phyloP scores from a whole-genome alignment of 2,329 filamentous ascomycete species.

The Penicillium crustosum region DNA sequence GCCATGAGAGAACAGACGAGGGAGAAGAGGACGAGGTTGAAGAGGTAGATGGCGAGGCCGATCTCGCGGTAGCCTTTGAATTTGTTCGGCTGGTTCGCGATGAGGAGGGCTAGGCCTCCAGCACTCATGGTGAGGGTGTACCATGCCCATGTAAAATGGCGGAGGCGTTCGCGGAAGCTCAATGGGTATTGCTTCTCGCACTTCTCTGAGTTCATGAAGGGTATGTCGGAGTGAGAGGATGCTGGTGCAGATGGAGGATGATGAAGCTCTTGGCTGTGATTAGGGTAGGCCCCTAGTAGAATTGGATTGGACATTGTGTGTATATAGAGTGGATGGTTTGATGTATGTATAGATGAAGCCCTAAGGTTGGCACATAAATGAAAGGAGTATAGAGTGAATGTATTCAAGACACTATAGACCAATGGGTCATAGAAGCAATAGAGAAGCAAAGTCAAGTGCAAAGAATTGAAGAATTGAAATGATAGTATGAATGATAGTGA shows the following conservation, averaged over 20 bases:
- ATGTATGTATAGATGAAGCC: background rate
- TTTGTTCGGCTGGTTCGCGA: conserved; percentile 59
- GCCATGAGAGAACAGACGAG: conserved; percentile 56
- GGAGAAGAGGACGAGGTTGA: conserved; percentile 66
- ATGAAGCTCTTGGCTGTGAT: conserved; percentile 12
- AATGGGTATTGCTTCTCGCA: conserved; percentile 14
- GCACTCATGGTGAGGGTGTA: conserved; percentile 75
- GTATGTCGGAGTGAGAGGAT: conserved; percentile 20
- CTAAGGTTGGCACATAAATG: background rate
- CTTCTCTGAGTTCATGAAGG: conserved; percentile 27
- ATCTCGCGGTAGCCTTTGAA: conserved; percentile 65
- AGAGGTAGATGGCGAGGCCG: conserved; percentile 65
- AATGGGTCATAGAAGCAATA: background rate
- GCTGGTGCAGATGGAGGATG: conserved; percentile 25
- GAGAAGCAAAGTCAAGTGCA: background rate
- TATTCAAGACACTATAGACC: conserved; percentile 2
- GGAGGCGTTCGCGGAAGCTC: conserved; percentile 27
- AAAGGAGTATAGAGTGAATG: background rate
- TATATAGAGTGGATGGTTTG: background rate
- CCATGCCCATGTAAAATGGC: conserved; percentile 70
- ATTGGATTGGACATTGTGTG: conserved; percentile 18
- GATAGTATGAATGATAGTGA: background rate
- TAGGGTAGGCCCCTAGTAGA: conserved; percentile 14
- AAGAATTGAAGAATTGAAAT: too few relatives aligned
- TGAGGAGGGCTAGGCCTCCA: conserved; percentile 66